A percentile compares a stretch with the other conserved stretches of the same genome.
phyloP scores from a whole-genome alignment of 768 basidiomycete genomes.

The Coprinopsis marcescibilis region DNA sequence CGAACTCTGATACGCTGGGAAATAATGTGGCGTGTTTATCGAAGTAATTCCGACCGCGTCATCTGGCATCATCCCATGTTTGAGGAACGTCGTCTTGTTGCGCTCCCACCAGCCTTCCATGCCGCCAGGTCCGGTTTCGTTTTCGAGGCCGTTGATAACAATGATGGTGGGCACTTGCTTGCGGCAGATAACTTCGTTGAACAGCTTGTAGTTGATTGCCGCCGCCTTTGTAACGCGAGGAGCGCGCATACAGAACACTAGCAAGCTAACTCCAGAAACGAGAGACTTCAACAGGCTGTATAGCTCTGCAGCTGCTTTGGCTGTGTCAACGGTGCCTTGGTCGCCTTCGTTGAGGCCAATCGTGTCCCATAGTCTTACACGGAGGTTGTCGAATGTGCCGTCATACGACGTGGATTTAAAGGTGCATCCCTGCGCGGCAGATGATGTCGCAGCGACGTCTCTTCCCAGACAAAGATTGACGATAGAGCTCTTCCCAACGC shows the following conservation, averaged over 20 bases:
- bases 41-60: slow-evolving; percentile 24
- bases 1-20: slow-evolving; percentile 11
- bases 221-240: slow-evolving; percentile 28
- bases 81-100: slow-evolving; percentile 23
- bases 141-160: slow-evolving; percentile 34
- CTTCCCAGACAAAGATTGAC: slow-evolving; percentile 26
- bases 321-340: slow-evolving; percentile 7
- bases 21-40: background rate
- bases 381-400: slow-evolving; percentile 18
- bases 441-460: slow-evolving; percentile 25
- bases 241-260: slow-evolving; percentile 35
- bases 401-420: slow-evolving; percentile 23
- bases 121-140: slow-evolving; percentile 19
- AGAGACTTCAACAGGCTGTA: slow-evolving; percentile 28
- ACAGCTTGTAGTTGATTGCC: slow-evolving; percentile 33
- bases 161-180: slow-evolving; percentile 32
- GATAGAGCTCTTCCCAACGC: slow-evolving; percentile 22
- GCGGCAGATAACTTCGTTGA: slow-evolving; percentile 31
- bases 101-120: slow-evolving; percentile 26
- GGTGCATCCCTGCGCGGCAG: slow-evolving; percentile 29
- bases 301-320: slow-evolving; percentile 19
- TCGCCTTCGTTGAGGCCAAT: slow-evolving; percentile 24
- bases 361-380: slow-evolving; percentile 31
- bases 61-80: slow-evolving; percentile 20
- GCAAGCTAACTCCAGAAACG: slow-evolving; percentile 30